Base-by-base conservation (phyloP, 495 filamentous ascomycete genomes). In the Pyronema omphalodes region DNA sequence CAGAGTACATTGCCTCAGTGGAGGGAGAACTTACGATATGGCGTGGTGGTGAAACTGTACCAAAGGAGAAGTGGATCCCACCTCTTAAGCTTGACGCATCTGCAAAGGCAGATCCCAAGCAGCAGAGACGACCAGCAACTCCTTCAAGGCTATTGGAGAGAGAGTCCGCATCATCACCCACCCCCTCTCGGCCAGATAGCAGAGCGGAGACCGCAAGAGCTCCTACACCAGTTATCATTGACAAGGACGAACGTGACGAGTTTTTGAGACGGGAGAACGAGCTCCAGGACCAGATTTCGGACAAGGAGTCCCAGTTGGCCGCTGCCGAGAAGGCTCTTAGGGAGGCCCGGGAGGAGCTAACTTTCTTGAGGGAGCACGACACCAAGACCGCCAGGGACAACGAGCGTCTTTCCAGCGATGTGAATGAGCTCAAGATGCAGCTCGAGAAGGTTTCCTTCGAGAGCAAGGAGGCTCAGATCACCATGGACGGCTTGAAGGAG, bases 231-330 rank as follows among this genome's bases (percentile, higher is more conserved):
- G 72, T 94, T 55, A 78, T 82, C 34, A 73, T 96, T 50, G 91
- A 98, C 46, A 94, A 93, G 70, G 91, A 98, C 57, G 91, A 98
- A 68, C 80, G 86, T 54, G 91, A 98, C 58, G 91, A 98, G 64
- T 98, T 96, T 66, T 71, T 98, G 45, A 76, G 88, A 57, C 80
- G 91, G 39, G 91, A 98, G 67, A 98, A 96, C 58, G 91, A 96
- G 62, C 73, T 98, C 12, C 91, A 98, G 58, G 91, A 96, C 63
- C 91, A 96, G 69, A 71, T 98, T 44, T 79, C 91, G 5, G 91
- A 98, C 66, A 91, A 82, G 65, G 91, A 98, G 66, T 79, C 82
- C 0, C 80, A 84, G 54, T 76, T 94, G 37, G 78, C 79, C 4
- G 74, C 77, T 36, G 77, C 82, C 7, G 91, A 96, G 63, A 78